Percentiles rank a stretch among this genome's conserved stretches.
Conservation (phyloP, 106 monocot genomes). For the Iris macrosiphon region DNA sequence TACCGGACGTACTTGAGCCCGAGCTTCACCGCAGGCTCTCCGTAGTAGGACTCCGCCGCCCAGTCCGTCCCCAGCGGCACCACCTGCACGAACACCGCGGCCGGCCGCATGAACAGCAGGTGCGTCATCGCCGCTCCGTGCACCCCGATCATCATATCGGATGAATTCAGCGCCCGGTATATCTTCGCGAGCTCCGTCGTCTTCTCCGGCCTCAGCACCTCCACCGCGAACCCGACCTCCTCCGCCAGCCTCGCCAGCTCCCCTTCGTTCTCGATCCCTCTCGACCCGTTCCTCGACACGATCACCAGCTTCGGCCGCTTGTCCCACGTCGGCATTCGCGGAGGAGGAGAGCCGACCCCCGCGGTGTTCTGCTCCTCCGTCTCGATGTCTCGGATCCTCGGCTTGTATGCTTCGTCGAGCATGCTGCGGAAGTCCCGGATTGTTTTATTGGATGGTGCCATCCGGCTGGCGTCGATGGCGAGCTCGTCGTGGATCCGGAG, state of each 20-base stretch:
- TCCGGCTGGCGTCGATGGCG: conserved; percentile 16
- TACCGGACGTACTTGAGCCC: conserved; percentile 53
- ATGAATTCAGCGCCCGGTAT: conserved; percentile 42
- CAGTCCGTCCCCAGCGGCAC: conserved; percentile 63
- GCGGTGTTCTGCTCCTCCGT: background rate
- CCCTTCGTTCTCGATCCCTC: conserved; percentile 51
- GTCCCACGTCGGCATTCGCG: background rate
- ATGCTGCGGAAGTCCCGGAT: conserved; percentile 28
- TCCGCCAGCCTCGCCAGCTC: conserved; percentile 31
- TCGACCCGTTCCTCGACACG: conserved; percentile 49
- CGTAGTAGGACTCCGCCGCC: conserved; percentile 52
- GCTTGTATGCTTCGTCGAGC: conserved; percentile 34
- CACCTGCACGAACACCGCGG: conserved; percentile 53
- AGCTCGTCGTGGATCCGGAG: conserved; percentile 49
- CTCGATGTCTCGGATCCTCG: conserved; percentile 15
- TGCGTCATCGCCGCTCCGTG: conserved; percentile 78
- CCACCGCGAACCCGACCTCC: conserved; percentile 37
- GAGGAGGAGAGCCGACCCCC: background rate
- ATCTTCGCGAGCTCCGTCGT: conserved; percentile 53
- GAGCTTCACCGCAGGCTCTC: conserved; percentile 47
- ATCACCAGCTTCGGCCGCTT: conserved; percentile 35
- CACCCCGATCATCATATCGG: conserved; percentile 63
- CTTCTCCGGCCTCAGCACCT: conserved; percentile 28
- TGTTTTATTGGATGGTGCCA: conserved; percentile 10
- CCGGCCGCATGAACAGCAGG: conserved; percentile 63